Evolutionary conservation across 1,284 basidiomycete species (phyloP), one percentile per base, ranked within the genome.

Genomic region (Tetrapyrgos nigripes): DNA sequence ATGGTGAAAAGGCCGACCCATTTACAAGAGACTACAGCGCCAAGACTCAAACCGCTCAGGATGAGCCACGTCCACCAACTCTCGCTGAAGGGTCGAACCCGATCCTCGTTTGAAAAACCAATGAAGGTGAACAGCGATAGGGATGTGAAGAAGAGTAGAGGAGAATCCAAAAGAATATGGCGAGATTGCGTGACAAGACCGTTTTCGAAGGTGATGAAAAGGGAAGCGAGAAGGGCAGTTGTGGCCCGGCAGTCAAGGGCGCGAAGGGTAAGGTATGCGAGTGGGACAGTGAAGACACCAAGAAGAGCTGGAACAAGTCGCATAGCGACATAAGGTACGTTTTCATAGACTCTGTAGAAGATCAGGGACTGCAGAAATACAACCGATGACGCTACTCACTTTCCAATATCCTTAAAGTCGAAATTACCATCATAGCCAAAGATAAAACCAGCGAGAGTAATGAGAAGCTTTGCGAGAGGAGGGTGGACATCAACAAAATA

Each of bases 1-100:
- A 99, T 95, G n/a, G 96, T 99, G 78, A 99, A 98, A 31, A 99
- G 81, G 6, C 97, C 97, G 53, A 99, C 97, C 97, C 97, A 99
- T 76, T 99, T 99, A 78, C 93, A 96, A 68, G 89, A 93, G 46
- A 92, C 86, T 40, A 97, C 95, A 1, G 95, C 94, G 45, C 97
- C 97, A 19, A 99, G 87, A 0, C 89, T 87, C 19, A 96, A 79
- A 35, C 97, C 97, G 0, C 94, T 93, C 43, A 97, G 82, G n/a
- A 84, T 76, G 23, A 99, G 88, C 88, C 94, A 97, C 0, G 81
- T 80, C 97, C 97, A 99, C 97, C 97, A 99, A 2, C 79, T 75
- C 6, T 84, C 77, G 0, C 92, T 91, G 74, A 98, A 99, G 0
- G 95, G 83, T 66, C 86, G 76, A 62, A 87, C 82, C 66, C 86